Conservation (phyloP, 2,329 filamentous ascomycete species). For the Didymellaceae sp. region DNA sequence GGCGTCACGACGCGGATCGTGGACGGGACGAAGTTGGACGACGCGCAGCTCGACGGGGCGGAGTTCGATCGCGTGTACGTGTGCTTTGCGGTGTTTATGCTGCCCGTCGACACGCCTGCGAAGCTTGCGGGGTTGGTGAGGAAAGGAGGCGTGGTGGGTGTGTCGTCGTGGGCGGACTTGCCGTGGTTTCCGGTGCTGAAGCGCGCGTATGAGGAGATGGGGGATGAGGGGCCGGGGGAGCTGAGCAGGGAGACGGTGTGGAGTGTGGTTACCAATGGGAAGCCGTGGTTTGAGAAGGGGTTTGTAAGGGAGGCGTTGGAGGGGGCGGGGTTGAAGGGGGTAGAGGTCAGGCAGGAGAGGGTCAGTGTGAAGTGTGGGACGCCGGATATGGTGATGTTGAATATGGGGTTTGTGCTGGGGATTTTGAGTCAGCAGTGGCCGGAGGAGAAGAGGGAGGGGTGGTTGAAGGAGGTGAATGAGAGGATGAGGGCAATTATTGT, state of each 20-base stretch:
- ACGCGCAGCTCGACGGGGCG: neutral
- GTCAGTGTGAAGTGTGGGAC: constrained; percentile 17
- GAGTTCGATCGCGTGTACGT: constrained; percentile 33
- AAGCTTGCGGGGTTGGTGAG: constrained; percentile 13
- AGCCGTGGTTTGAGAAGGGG: constrained; percentile 15
- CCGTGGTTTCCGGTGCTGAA: constrained; percentile 22
- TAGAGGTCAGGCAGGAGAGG: constrained; percentile 19
- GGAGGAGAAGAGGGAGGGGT: constrained; percentile 23
- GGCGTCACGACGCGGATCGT: constrained; percentile 22
- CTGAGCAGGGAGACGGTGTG: constrained; percentile 17
- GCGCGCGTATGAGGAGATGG: constrained; percentile 14
- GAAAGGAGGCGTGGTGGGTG: constrained; percentile 27
- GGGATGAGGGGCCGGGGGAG: constrained; percentile 2
- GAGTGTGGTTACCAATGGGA: constrained; percentile 10
- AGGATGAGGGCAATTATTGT: constrained; percentile 17
- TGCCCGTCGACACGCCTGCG: constrained; percentile 15
- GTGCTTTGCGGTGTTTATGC: constrained; percentile 32
- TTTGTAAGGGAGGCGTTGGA: constrained; percentile 24
- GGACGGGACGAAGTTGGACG: constrained; percentile 17
- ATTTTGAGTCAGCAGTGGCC: constrained; percentile 25
- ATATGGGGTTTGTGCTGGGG: constrained; percentile 27
- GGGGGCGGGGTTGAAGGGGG: constrained; percentile 24
- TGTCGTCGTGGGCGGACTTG: constrained; percentile 30
- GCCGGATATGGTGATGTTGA: constrained; percentile 21
- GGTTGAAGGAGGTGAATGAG: constrained; percentile 13